Evolutionary conservation across 441 rosid genomes (phyloP).

Genomic region (Sinapis alba): DNA sequence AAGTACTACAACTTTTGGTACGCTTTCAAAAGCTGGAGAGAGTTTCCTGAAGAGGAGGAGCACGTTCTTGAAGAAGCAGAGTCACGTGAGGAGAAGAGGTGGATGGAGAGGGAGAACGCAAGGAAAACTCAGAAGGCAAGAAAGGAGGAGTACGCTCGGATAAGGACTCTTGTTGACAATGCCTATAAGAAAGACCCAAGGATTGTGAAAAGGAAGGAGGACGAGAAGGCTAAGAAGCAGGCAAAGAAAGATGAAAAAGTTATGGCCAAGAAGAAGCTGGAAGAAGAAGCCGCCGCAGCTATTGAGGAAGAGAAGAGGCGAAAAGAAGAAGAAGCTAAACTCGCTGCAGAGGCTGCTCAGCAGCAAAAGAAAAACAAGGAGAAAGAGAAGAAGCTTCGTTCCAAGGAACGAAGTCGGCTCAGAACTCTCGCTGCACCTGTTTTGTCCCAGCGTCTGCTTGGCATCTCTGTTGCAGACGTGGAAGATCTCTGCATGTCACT

Average conservation of each 20-base stretch:
- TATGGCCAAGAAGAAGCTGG: constrained; percentile 77
- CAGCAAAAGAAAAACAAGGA: constrained; percentile 74
- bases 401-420: constrained; percentile 83
- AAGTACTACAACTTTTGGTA: constrained; percentile 86
- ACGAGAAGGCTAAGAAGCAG: constrained; percentile 80
- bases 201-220: constrained; percentile 76
- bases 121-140: constrained; percentile 82
- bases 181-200: constrained; percentile 92
- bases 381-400: constrained; percentile 87
- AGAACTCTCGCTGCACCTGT: constrained; percentile 70
- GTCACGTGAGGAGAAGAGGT: constrained; percentile 92
- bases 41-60: constrained; percentile 93
- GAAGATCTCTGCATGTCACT: constrained; percentile 80
- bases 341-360: constrained; percentile 77
- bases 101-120: constrained; percentile 98
- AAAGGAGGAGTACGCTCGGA: constrained; percentile 82
- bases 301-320: constrained; percentile 68
- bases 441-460: constrained; percentile 57
- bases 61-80: constrained; percentile 92
- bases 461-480: constrained; percentile 60
- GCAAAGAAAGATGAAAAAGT: constrained; percentile 76
- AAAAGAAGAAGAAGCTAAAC: constrained; percentile 77
- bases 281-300: constrained; percentile 88
- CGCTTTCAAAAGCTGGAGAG: constrained; percentile 91
- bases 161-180: constrained; percentile 84